Percentiles rank a stretch among this genome's conserved stretches.
Evolutionary conservation across 129 eudicot species (phyloP).

Genomic region (Lactuca sativa): DNA sequence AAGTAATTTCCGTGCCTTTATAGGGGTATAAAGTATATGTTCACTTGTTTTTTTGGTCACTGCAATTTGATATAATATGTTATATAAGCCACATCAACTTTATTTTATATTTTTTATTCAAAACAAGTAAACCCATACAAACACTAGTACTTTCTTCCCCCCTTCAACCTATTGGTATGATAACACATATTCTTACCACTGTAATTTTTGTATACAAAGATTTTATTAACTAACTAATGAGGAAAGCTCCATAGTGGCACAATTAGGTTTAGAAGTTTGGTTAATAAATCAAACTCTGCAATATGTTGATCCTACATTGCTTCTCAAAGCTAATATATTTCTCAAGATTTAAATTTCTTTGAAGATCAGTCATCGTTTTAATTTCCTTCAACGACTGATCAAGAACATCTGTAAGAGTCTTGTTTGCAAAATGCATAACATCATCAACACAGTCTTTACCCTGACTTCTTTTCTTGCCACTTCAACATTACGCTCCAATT

Average conservation of each 20-base stretch:
- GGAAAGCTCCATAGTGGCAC: slow-evolving; percentile 60
- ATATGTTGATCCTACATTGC: slow-evolving; percentile 57
- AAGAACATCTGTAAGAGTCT: slow-evolving; percentile 45
- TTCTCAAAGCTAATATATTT: slow-evolving; percentile 32
- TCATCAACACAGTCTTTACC: slow-evolving; percentile 19
- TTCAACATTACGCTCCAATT: slow-evolving; percentile 26
- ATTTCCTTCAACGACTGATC: slow-evolving; percentile 58
- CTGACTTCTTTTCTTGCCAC: slow-evolving; percentile 5
- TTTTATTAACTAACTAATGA: slow-evolving; percentile 35
- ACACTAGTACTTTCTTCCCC: no score
- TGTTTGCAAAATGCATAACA: slow-evolving; percentile 36
- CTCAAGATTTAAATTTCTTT: slow-evolving; percentile 21
- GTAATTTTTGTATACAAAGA: slow-evolving; percentile 9
- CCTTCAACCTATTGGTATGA: no score
- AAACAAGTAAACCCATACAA: no score
- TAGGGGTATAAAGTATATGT: no score
- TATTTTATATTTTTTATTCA: no score
- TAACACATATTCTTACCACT: no score
- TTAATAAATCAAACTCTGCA: slow-evolving; percentile 66
- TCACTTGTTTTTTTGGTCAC: no score
- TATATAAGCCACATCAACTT: no score
- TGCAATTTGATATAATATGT: no score
- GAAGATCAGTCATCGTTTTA: slow-evolving; percentile 29
- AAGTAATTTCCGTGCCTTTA: no score
- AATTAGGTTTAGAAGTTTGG: slow-evolving; percentile 57